These are phyloP conservation scores for Spongospora subterranea DNA, from an alignment of 208 protist species.

Conservation along the genomic window DNA sequence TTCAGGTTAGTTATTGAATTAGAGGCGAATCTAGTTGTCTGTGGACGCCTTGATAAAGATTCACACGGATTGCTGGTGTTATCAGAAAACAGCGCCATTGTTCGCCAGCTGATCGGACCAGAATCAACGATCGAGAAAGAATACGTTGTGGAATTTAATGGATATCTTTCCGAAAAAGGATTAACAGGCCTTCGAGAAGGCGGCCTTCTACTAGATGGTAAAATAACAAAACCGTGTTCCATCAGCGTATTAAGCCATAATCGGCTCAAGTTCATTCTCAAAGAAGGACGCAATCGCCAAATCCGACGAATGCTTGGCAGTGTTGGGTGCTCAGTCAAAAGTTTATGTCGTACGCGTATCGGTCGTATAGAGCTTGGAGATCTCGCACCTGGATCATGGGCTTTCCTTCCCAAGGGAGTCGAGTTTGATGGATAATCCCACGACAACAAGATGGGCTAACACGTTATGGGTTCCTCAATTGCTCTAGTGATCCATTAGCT, in stretches of 20 bases:
- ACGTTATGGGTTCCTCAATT: background rate
- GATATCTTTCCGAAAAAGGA: background rate
- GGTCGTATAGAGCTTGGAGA: background rate
- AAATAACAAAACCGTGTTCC: background rate
- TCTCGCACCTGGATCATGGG: background rate
- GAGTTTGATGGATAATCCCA: background rate
- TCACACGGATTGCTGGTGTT: conserved; percentile 47
- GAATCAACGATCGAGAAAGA: conserved; percentile 27
- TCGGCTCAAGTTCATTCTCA: background rate
- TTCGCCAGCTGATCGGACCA: conserved; percentile 2
- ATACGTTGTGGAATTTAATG: background rate
- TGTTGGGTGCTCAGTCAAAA: background rate
- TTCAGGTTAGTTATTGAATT: background rate
- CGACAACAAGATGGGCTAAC: background rate
- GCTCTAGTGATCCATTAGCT: background rate
- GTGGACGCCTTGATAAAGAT: conserved; percentile 36
- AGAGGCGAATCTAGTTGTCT: conserved; percentile 22
- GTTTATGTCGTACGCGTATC: conserved; percentile 41
- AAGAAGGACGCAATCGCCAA: conserved; percentile 6
- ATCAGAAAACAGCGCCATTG: background rate
- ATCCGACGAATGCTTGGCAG: conserved; percentile 19
- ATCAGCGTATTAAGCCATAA: background rate
- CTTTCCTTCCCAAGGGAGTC: background rate
- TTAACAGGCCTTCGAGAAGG: background rate
- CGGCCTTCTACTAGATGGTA: background rate